phyloP scores from a whole-genome alignment of 352 stramenopile genomes.

The Lagenidium giganteum region DNA sequence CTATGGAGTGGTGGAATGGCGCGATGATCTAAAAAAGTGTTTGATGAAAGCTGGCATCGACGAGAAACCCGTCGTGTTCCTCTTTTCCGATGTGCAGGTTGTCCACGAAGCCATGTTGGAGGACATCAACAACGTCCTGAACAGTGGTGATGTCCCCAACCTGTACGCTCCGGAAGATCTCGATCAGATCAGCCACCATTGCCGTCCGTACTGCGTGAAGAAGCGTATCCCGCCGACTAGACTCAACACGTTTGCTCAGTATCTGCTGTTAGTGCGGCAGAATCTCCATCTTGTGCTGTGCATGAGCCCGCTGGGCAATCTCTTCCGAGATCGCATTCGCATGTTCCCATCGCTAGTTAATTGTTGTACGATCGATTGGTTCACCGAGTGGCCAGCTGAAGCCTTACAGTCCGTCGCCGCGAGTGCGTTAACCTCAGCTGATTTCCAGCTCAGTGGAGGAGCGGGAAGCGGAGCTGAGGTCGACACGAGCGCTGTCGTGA shows the following conservation, averaged over 20 bases:
- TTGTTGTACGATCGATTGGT: constrained; percentile 88
- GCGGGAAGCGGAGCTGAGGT: constrained; percentile 26
- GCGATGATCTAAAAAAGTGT: constrained; percentile 91
- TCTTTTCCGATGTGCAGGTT: constrained; percentile 95
- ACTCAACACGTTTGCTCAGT: constrained; percentile 94
- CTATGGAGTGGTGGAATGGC: constrained; percentile 91
- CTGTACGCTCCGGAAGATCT: constrained; percentile 91
- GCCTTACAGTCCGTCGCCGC: constrained; percentile 78
- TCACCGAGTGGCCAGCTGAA: constrained; percentile 83
- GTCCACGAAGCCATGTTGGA: constrained; percentile 94
- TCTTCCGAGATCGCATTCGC: constrained; percentile 90
- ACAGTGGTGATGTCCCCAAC: constrained; percentile 94
- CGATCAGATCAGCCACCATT: constrained; percentile 89
- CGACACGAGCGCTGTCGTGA: constrained; percentile 47
- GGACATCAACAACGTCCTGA: constrained; percentile 95
- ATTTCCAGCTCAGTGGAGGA: constrained; percentile 52
- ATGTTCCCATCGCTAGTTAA: constrained; percentile 90
- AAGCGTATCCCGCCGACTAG: constrained; percentile 90
- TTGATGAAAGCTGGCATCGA: constrained; percentile 91
- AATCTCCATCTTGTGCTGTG: constrained; percentile 92
- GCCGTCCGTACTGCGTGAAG: constrained; percentile 87
- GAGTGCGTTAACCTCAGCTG: constrained; percentile 44
- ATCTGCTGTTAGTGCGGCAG: constrained; percentile 87
- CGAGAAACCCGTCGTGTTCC: constrained; percentile 90
- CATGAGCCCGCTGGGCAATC: constrained; percentile 88